Evolutionary conservation across 371 early-diverging fungal genomes (phyloP).

Genomic region (Actinomortierella wolfii): DNA sequence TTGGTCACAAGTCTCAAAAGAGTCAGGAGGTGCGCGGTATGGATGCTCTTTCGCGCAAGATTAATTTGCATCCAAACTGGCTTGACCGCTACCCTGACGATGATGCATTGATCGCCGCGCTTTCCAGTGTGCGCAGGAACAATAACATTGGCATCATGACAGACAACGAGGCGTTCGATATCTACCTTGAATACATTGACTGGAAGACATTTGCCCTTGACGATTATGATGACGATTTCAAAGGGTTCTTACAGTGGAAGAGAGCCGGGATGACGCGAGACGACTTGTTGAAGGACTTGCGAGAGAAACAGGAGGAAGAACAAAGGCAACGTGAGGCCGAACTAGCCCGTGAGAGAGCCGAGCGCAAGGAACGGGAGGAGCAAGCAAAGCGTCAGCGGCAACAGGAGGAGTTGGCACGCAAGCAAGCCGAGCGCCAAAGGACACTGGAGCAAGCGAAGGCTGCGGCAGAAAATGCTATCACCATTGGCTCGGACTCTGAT

Average conservation of each 20-base stretch:
- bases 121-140: no score
- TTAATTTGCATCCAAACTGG: no score
- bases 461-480: not conserved
- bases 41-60: no score
- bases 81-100: no score
- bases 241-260: conserved; percentile 13
- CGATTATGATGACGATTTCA: no score
- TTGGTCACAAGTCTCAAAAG: no score
- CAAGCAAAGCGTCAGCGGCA: not conserved
- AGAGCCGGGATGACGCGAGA: conserved; percentile 10
- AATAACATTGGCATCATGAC: no score
- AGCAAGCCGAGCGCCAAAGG: not conserved
- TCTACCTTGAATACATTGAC: conserved; percentile 32
- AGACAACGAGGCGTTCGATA: no score
- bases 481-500: no score
- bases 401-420: not conserved
- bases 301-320: conserved; percentile 14
- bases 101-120: no score
- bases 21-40: no score
- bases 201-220: conserved; percentile 9
- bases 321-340: conserved; percentile 13
- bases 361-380: not conserved
- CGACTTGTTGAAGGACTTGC: conserved; percentile 8
- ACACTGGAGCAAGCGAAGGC: not conserved
- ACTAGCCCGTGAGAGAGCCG: conserved; percentile 1